Base-by-base conservation (phyloP, 2,329 filamentous ascomycete species). In the Corniculantispora saksenae region DNA sequence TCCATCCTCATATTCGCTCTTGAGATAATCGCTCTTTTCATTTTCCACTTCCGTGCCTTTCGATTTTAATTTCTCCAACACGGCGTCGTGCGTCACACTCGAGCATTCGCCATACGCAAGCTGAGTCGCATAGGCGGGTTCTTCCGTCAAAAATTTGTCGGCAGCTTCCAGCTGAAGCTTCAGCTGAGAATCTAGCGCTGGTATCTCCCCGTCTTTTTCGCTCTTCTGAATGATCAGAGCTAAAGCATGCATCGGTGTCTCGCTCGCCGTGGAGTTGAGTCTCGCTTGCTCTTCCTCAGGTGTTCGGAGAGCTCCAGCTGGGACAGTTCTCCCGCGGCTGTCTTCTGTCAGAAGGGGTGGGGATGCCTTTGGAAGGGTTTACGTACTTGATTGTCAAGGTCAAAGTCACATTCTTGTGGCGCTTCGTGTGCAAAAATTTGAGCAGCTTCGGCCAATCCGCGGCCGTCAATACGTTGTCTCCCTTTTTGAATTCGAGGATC, bases 401-500 rank as follows among this genome's bases (percentile, higher is more conserved):
- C 23, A 77, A 66, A 3, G 66, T 69, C 23, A 74, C 65, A 38
- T 60, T 69, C 10, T 66, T 68, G 45, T 63, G 70, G 21, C 61
- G 64, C 10, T 71, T 69, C 0, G 10, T 27, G 23, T 21, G 40
- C 35, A 73, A 71, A 7, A 75, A 38, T n/a, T 70, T 72, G 8
- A 77, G 64, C 1, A 78, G 67, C 47, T 68, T 76, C 2, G 70
- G 70, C 77, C 73, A 77, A 27, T 68, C 70, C 3, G 63, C 62
- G 3, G 72, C 68, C 3, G 69, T 71, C 2, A 79, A 57, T 2
- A 69, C 60, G 51, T 73, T 73, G 9, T 71, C 71, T 21, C 73
- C 73, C 27, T 75, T 73, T 54, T 70, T 76, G 40, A 82, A 80
- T n/a, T 75, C 73, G 1, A 80, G 64, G 2, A 67, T 67, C 12